Evolutionary conservation across 306 rosid species (phyloP), one percentile per base, ranked within the genome.

Genomic region (Quercus agrifolia): DNA sequence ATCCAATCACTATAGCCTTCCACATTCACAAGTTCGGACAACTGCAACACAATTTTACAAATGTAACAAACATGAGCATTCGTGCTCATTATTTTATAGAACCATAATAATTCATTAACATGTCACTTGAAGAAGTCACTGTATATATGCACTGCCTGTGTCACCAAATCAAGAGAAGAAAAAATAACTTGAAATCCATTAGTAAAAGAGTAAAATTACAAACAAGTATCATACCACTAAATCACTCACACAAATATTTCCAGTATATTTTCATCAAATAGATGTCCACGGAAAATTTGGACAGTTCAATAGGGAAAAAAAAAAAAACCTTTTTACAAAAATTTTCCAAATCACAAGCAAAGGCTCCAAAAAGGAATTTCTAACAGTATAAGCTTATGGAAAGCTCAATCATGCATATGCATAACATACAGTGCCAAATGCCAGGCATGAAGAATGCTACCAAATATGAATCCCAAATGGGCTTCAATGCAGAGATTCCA

Each of bases 1-100:
- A 94, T 92, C 98, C 98, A 94, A 81, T 94, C 98, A 82, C 97
- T 89, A 84, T 94, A 92, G 69, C 97, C 91, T 82, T 94, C 98
- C 72, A 89, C 92, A 84, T 80, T 91, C 74, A 94, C 97, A 61
- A 94, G 93, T 84, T 94, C 98, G 31, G 97, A 88, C 85, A 94
- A 86, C 98, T 94, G 93, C 86, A 83, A 83, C 75, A 78, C 70
- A 75, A 66, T 68, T 75, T 71, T 17, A 54, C 25, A 83, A 88
- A 77, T 77, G 51, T 56, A 76, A 79, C 76, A 73, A 61, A 70
- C 25, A 49, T 68, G 62, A 79, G 62, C 68, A 73, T 70, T 71
- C 31, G 59, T 51, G 73, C 27, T 57, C 57, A 51, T 20, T 51
- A 38, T 20, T 58, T 58, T 25, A 70, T 23, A 4, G 62, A 73